Evolutionary conservation across 2,329 filamentous ascomycete species (phyloP).

Genomic region (Sporothrix brunneoviolacea): DNA sequence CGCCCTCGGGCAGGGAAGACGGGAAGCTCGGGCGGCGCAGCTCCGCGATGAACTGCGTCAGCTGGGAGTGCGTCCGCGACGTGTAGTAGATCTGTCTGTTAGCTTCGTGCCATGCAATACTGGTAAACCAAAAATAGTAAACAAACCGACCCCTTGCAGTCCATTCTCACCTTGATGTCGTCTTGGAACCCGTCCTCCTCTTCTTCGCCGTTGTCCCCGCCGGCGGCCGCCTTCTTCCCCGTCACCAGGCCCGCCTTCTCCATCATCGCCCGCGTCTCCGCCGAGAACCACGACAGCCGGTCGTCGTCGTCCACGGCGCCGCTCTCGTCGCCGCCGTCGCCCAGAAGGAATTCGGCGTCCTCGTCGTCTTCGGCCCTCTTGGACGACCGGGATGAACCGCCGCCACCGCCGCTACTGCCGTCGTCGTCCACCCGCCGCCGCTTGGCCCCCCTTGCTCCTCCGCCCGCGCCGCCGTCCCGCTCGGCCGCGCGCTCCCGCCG

Average conservation of each 20-base stretch:
- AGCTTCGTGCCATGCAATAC: not conserved
- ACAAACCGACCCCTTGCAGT: too few species aligned
- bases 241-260: constrained; percentile 52
- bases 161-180: constrained; percentile 55
- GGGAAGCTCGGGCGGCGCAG: constrained; percentile 72
- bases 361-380: constrained; percentile 29
- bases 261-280: constrained; percentile 68
- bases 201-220: constrained; percentile 37
- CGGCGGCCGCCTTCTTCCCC: constrained; percentile 30
- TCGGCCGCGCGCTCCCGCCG: constrained; percentile 25
- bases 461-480: constrained; percentile 24
- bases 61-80: constrained; percentile 85
- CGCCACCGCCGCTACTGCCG: not conserved
- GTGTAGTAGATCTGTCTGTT: constrained; percentile 67
- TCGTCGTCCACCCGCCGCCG: constrained; percentile 36
- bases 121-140: not conserved
- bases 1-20: constrained; percentile 50
- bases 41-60: constrained; percentile 82
- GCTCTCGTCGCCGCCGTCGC: constrained; percentile 32
- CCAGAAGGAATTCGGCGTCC: constrained; percentile 71
- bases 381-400: too few species aligned
- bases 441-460: constrained; percentile 27
- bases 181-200: constrained; percentile 60
- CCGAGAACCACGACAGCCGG: constrained; percentile 54
- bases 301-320: constrained; percentile 26